Base-by-base conservation (phyloP, 2,329 filamentous ascomycete species). In the Diaporthe caulivora region DNA sequence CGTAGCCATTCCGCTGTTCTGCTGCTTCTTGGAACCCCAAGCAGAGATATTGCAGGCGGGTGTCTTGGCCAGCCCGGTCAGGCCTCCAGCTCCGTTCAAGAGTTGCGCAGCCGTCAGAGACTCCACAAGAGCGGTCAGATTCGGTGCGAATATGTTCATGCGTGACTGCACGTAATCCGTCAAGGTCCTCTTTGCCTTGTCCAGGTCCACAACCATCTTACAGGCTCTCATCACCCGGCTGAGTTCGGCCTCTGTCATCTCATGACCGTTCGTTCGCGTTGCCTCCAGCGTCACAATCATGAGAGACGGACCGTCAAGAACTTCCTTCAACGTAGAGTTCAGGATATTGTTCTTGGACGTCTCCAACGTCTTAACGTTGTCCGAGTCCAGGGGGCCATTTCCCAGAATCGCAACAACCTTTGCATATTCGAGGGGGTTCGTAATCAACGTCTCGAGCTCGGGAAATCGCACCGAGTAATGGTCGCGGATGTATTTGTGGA, bases 251-350 rank as follows among this genome's bases (percentile, higher is more conserved):
- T 91, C 87, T 4, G 89, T 90, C 83, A 99, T 91, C 64, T 94
- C 90, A 42, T 91, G 91, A 6, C 96, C 96, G 78, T 94, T 92
- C 17, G 95, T 97, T 2, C 94, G 97, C 7, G 95, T 97, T 40
- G 95, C 96, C 84, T 98, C 97, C 15, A 98, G 93, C 0, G 95
- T 96, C 68, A 99, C 95, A 75, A 97, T 94, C 95, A 99, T 98
- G 79, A 98, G 86, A 0, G 94, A 94, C 1, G 97, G 95, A 0
- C 95, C 94, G 80, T 98, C 95, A 18, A 99, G 87, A 1, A 98
- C 92, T 1, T 92, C 91, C 79, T 93, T 93, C 51, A 99, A 88
- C 0, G 94, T 91, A 72, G 90, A 88, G 21, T 92, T 92, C 8
- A 97, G 87, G 13, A 93, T 87, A 79, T 98, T 98, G 75, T 97